These are phyloP conservation scores for Beauveria brongniartii DNA, from an alignment of 2,329 filamentous ascomycete genomes.

Conservation along the genomic window DNA sequence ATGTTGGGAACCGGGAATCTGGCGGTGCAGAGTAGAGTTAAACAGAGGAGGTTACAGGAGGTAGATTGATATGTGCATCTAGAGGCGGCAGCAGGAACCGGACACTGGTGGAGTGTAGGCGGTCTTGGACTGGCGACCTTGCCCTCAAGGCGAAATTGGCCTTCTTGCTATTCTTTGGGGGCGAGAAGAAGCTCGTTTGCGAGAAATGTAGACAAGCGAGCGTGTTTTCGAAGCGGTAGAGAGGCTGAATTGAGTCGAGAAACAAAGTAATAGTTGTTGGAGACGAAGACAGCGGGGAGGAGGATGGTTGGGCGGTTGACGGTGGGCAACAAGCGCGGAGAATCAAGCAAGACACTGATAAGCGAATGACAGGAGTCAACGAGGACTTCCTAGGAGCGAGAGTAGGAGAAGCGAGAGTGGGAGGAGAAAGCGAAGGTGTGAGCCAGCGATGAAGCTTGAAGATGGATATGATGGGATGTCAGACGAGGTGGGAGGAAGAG, in stretches of 20 bases:
- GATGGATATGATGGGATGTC: constrained; percentile 14
- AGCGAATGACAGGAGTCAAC: constrained; percentile 70
- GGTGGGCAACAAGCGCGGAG: constrained; percentile 33
- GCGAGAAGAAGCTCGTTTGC: neutral
- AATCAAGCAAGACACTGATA: constrained; percentile 43
- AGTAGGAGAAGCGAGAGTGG: constrained; percentile 24
- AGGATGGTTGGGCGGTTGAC: constrained; percentile 12
- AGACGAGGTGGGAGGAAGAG: constrained; percentile 14
- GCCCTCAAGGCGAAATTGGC: neutral
- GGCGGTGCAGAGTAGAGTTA: neutral
- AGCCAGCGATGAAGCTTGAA: constrained; percentile 6
- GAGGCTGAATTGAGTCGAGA: neutral
- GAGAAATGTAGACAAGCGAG: neutral
- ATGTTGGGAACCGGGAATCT: neutral
- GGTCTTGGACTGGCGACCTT: neutral
- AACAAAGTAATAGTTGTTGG: neutral
- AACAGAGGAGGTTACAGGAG: neutral
- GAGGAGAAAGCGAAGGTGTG: constrained; percentile 42
- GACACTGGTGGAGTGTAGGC: neutral
- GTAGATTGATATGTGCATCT: constrained; percentile 9
- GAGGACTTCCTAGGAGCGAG: constrained; percentile 56
- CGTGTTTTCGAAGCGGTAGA: neutral
- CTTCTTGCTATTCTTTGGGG: neutral
- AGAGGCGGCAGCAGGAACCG: neutral
- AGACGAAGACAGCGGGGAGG: constrained; percentile 9